Conservation (phyloP, 73 alveolate species). For the Paramecium biaurelia region DNA sequence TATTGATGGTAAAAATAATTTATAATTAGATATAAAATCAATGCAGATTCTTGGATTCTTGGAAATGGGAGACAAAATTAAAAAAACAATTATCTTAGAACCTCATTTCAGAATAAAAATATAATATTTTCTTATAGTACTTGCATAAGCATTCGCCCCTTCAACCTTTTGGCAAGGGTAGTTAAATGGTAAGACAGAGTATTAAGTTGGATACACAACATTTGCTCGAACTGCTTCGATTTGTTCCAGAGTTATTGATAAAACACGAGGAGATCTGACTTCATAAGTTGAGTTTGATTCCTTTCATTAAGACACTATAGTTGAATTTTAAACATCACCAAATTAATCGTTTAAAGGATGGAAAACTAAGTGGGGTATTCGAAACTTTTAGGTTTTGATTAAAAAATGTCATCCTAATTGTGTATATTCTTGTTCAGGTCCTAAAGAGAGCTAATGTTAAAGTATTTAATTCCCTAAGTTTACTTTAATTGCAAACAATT, state of each 20-base stretch:
- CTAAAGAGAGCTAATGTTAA: background rate
- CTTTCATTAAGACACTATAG: background rate
- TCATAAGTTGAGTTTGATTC: background rate
- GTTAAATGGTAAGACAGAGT: background rate
- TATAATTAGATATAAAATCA: background rate
- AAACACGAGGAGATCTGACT: background rate
- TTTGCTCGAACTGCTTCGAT: background rate
- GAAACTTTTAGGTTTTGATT: background rate
- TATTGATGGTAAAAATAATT: background rate
- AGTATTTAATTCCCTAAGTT: background rate
- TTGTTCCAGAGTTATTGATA: background rate
- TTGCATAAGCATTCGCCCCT: background rate
- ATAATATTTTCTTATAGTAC: background rate
- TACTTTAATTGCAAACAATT: background rate
- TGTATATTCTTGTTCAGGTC: background rate
- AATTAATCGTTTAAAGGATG: background rate
- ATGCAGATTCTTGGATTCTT: background rate
- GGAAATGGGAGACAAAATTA: background rate
- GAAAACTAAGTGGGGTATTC: background rate
- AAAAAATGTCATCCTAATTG: background rate
- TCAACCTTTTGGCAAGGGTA: background rate
- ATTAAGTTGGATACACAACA: background rate
- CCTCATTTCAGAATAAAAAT: background rate
- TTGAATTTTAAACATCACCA: background rate
- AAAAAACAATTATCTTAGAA: background rate